phyloP scores from a whole-genome alignment of 2,329 filamentous ascomycete genomes.

The Pestalotiopsis fici region DNA sequence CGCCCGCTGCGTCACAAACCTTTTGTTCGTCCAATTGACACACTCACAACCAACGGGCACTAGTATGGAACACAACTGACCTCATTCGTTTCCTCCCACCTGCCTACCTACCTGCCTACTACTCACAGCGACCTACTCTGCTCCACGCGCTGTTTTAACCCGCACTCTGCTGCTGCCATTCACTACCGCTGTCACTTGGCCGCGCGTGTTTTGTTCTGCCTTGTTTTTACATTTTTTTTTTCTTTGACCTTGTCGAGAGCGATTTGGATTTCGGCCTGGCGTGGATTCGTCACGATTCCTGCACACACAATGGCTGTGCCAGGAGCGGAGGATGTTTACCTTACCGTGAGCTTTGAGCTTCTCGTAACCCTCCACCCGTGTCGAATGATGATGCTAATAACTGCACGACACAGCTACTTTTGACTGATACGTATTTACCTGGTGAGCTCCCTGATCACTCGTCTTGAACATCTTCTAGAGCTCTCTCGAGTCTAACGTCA shows the following conservation, averaged over 20 bases:
- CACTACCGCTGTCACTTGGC: background rate
- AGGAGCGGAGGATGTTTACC: constrained; percentile 23
- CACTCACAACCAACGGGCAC: background rate
- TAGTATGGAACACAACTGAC: background rate
- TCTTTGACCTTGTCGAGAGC: background rate
- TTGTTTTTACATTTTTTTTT: background rate
- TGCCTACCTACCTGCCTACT: background rate
- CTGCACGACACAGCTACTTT: constrained; percentile 68
- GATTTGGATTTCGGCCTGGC: constrained; percentile 10
- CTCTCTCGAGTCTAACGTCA: background rate
- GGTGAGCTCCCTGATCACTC: constrained; percentile 54
- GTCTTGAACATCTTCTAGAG: constrained; percentile 16
- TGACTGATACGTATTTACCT: constrained; percentile 91
- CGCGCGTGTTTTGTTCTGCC: background rate
- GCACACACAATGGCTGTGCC: constrained; percentile 36
- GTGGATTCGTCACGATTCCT: constrained; percentile 9
- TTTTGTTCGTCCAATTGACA: background rate
- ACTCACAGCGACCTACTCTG: background rate
- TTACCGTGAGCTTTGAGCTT: constrained; percentile 12
- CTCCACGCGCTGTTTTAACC: background rate
- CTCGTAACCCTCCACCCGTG: background rate
- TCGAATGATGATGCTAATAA: constrained; percentile 18
- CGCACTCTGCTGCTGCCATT: background rate
- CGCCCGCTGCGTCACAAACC: background rate
- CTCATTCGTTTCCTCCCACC: background rate